phyloP scores from a whole-genome alignment of 2,329 filamentous ascomycete species.

The Aspergillus glaucus region DNA sequence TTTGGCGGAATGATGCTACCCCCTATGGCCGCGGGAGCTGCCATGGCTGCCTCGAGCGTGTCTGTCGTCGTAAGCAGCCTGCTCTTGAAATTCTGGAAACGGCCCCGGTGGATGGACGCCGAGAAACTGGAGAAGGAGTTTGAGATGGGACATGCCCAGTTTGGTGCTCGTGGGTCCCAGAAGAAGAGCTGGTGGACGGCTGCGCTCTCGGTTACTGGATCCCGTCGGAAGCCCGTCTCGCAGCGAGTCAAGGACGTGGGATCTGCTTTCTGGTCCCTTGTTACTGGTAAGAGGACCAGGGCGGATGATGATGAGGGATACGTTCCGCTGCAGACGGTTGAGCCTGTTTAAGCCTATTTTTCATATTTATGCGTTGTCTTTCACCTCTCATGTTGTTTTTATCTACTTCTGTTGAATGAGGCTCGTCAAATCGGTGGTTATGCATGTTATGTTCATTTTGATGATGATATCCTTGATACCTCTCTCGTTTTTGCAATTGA shows the following conservation, averaged over 20 bases:
- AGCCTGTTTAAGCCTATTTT: conserved; percentile 22
- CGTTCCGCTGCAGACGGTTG: conserved; percentile 41
- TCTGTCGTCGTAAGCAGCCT: conserved; percentile 81
- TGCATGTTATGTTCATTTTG: background rate
- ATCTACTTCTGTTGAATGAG: background rate
- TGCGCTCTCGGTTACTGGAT: conserved; percentile 16
- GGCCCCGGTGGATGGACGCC: conserved; percentile 81
- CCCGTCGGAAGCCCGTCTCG: conserved; percentile 7
- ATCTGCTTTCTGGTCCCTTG: conserved; percentile 21
- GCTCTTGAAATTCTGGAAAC: conserved; percentile 76
- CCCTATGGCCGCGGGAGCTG: conserved; percentile 88
- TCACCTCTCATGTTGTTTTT: background rate
- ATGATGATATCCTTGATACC: background rate
- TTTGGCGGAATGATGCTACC: conserved; percentile 76
- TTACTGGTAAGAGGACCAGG: conserved; percentile 21
- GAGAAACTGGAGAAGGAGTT: conserved; percentile 56
- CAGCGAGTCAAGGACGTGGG: conserved; percentile 13
- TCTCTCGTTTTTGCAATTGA: background rate
- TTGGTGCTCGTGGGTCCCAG: conserved; percentile 13
- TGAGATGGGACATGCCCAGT: conserved; percentile 18
- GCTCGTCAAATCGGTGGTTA: background rate
- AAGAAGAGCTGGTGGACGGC: conserved; percentile 27
- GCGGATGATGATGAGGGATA: conserved; percentile 35
- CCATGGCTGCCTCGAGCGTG: conserved; percentile 87
- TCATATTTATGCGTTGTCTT: background rate